phyloP scores from a whole-genome alignment of 345 rosid genomes.

The Dovyalis caffra region DNA sequence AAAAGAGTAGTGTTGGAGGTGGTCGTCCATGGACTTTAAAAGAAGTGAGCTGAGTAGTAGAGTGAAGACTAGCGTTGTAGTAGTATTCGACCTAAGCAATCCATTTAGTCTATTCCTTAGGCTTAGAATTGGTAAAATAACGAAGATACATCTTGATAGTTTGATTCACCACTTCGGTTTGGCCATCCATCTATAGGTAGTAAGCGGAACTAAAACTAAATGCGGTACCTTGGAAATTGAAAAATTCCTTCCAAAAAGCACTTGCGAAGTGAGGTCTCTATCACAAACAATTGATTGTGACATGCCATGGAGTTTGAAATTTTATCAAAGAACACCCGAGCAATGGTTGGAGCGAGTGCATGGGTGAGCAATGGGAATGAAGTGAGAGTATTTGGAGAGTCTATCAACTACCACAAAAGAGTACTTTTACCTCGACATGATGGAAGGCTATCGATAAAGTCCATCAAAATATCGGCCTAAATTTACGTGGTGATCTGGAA shows the following conservation, averaged over 20 bases:
- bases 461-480: neutral
- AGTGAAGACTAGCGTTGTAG: constrained; percentile 1
- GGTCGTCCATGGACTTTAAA: neutral
- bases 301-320: too few relatives aligned
- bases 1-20: too few relatives aligned
- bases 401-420: neutral
- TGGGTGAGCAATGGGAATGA: neutral
- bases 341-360: neutral
- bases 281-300: too few relatives aligned
- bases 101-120: neutral
- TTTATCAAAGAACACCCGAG: neutral
- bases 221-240: too few relatives aligned
- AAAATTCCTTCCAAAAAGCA: too few relatives aligned
- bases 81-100: constrained; percentile 4
- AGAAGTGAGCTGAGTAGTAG: neutral
- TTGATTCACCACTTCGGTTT: neutral
- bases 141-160: neutral
- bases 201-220: neutral
- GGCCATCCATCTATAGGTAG: constrained; percentile 4
- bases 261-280: too few relatives aligned
- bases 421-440: too few relatives aligned
- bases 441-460: neutral
- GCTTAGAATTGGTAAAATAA: neutral
- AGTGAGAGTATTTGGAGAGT: neutral
- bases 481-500: neutral